A percentile compares a stretch with the other conserved stretches of the same genome.
phyloP scores from a whole-genome alignment of 2,329 filamentous ascomycete species.

The Rachicladosporium sp. region DNA sequence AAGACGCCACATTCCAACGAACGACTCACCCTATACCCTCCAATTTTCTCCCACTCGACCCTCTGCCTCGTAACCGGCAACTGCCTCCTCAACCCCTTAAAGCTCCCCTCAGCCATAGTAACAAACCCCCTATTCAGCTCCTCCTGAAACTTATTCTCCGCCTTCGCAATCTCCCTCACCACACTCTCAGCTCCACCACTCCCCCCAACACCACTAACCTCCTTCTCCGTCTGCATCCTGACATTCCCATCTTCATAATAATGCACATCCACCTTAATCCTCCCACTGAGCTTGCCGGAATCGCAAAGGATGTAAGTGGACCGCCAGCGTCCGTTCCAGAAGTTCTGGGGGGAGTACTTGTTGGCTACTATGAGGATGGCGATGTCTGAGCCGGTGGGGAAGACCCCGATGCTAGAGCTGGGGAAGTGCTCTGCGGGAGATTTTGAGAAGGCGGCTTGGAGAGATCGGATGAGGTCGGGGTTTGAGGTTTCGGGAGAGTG shows the following conservation, averaged over 20 bases:
- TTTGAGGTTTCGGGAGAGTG: conserved; percentile 66
- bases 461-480: conserved; percentile 69
- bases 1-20: background rate
- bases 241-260: conserved; percentile 99
- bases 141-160: conserved; percentile 90
- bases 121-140: conserved; percentile 87
- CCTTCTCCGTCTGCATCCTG: conserved; percentile 77
- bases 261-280: conserved; percentile 88
- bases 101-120: conserved; percentile 80
- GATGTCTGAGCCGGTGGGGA: conserved; percentile 62
- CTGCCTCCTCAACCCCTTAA: conserved; percentile 85
- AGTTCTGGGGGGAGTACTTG: conserved; percentile 97
- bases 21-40: conserved; percentile 65
- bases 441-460: conserved; percentile 60
- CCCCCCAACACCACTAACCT: conserved; percentile 46
- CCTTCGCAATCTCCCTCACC: conserved; percentile 61
- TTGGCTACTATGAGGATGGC: conserved; percentile 81
- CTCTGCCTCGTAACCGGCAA: conserved; percentile 94
- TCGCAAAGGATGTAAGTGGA: conserved; percentile 72
- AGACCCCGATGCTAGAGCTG: conserved; percentile 67
- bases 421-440: conserved; percentile 87
- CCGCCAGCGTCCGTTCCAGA: conserved; percentile 97
- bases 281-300: conserved; percentile 56
- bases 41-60: conserved; percentile 98
- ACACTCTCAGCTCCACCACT: conserved; percentile 54